Evolutionary conservation across 495 filamentous ascomycete genomes (phyloP).

Genomic region (Trichoderma gamsii): DNA sequence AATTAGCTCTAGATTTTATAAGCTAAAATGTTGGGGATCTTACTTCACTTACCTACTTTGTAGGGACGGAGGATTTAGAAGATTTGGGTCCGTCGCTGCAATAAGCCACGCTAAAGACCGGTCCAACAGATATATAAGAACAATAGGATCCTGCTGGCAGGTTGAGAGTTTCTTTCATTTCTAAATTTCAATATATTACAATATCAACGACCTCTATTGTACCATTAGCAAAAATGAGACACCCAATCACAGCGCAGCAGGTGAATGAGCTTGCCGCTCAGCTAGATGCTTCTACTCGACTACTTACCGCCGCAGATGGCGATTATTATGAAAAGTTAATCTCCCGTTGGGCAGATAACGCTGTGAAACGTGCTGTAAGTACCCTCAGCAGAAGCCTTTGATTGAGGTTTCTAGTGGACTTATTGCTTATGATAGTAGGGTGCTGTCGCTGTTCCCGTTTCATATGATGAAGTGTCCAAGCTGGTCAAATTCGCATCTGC

Average conservation of each 20-base stretch:
- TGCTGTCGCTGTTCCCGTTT: background rate
- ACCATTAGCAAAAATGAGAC: background rate
- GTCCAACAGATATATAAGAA: too few species aligned
- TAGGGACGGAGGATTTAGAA: too few species aligned
- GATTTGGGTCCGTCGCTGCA: too few species aligned
- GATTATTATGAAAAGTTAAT: background rate
- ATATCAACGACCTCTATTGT: background rate
- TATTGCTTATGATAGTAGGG: background rate
- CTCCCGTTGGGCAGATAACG: background rate
- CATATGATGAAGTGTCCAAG: constrained; percentile 31
- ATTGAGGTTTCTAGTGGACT: background rate
- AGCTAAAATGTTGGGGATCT: too few species aligned
- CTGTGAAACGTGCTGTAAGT: background rate
- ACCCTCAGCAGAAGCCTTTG: background rate
- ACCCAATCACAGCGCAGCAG: background rate
- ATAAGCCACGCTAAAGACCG: too few species aligned
- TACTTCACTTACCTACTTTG: too few species aligned
- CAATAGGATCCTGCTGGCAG: too few species aligned
- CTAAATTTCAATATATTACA: background rate
- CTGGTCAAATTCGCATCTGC: constrained; percentile 39
- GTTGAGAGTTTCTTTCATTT: background rate
- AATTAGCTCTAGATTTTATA: too few species aligned
- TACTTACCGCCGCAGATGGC: background rate
- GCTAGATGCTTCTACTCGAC: background rate
- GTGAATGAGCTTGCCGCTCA: background rate